Percentiles rank a stretch among this genome's conserved stretches.
phyloP scores from a whole-genome alignment of 805 yeast genomes.

The Lachancea mirantina region DNA sequence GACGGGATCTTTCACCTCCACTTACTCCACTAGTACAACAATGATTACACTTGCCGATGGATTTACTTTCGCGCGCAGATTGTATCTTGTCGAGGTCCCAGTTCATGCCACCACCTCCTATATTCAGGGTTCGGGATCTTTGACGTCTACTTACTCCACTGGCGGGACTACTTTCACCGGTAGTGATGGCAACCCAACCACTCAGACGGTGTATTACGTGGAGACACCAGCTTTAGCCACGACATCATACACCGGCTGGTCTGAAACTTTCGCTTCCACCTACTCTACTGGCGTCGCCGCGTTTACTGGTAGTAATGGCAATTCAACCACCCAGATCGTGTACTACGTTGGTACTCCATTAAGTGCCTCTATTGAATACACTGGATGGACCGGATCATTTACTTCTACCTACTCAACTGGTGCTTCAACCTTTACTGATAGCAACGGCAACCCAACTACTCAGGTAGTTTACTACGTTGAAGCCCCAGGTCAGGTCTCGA shows the following conservation, averaged over 20 bases:
- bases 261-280: constrained; percentile 10
- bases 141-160: constrained; percentile 8
- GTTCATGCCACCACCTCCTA: constrained; percentile 6
- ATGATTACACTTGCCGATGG: constrained; percentile 8
- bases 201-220: constrained; percentile 12
- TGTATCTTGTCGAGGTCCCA: constrained; percentile 9
- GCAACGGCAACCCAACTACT: constrained; percentile 10
- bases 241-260: constrained; percentile 9
- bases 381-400: constrained; percentile 6
- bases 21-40: constrained; percentile 3
- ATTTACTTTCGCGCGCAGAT: not conserved
- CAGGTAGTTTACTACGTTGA: constrained; percentile 12
- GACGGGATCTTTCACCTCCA: constrained; percentile 10
- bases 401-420: constrained; percentile 12
- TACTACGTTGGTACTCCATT: constrained; percentile 10
- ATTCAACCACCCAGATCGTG: constrained; percentile 9
- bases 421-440: constrained; percentile 5
- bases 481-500: constrained; percentile 6
- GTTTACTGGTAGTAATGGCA: constrained; percentile 9
- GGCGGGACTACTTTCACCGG: constrained; percentile 8
- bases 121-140: constrained; percentile 7
- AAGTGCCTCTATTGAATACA: constrained; percentile 5
- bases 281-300: constrained; percentile 10
- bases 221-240: constrained; percentile 12
- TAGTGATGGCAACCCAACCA: constrained; percentile 11